Evolutionary conservation across 2,329 filamentous ascomycete species (phyloP).

Genomic region (Pseudogymnoascus sp.): DNA sequence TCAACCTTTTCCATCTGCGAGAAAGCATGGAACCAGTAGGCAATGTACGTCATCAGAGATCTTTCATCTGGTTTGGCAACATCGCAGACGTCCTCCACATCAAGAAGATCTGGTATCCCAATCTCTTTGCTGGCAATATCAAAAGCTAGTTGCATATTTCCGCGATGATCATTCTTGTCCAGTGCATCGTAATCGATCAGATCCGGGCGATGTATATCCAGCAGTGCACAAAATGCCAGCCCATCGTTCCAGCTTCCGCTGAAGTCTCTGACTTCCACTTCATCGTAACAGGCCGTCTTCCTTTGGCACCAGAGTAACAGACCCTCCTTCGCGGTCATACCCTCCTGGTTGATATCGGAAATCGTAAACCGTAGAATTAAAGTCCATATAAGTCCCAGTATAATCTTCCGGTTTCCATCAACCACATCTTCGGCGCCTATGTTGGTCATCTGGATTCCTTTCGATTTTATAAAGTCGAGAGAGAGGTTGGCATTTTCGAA

Average conservation of each 20-base stretch:
- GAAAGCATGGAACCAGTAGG: slow-evolving; percentile 99
- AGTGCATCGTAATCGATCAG: slow-evolving; percentile 93
- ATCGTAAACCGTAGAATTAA: slow-evolving; percentile 97
- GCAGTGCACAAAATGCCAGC: slow-evolving; percentile 86
- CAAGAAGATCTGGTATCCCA: slow-evolving; percentile 88
- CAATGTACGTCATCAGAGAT: slow-evolving; percentile 98
- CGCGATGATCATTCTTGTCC: slow-evolving; percentile 87
- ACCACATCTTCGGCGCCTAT: slow-evolving; percentile 98
- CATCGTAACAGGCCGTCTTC: slow-evolving; percentile 97
- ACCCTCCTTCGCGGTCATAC: slow-evolving; percentile 94
- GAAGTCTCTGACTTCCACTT: slow-evolving; percentile 92
- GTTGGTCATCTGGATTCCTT: slow-evolving; percentile 95
- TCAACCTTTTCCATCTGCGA: slow-evolving; percentile 98
- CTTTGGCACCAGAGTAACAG: slow-evolving; percentile 94
- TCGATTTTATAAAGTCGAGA: slow-evolving; percentile 83
- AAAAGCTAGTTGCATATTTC: slow-evolving; percentile 97
- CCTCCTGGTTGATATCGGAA: slow-evolving; percentile 96
- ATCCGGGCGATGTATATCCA: slow-evolving; percentile 95
- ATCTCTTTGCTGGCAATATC: slow-evolving; percentile 95
- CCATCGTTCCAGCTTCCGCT: slow-evolving; percentile 96
- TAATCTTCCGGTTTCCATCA: slow-evolving; percentile 95
- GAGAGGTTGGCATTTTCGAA: slow-evolving; percentile 98
- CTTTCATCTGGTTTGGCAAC: slow-evolving; percentile 93
- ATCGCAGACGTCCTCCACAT: slow-evolving; percentile 97
- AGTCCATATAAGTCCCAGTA: slow-evolving; percentile 95